phyloP scores from a whole-genome alignment of 768 basidiomycete species.

The Xanthoconium stramineum region DNA sequence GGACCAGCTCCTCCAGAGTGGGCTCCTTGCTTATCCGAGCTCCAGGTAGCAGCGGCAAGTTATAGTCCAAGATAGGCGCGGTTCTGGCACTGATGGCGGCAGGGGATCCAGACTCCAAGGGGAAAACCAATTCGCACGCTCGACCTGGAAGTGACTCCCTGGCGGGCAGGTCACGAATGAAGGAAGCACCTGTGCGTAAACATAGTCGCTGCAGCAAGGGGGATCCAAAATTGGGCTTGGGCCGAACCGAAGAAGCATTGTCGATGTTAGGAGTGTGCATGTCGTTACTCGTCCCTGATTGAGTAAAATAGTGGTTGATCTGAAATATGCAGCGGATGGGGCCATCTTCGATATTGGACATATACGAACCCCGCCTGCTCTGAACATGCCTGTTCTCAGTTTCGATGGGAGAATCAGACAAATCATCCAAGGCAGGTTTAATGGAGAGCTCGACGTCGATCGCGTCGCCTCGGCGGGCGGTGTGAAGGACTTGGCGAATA shows the following conservation, averaged over 20 bases:
- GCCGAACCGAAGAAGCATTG: conserved; percentile 24
- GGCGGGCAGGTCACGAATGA: conserved; percentile 38
- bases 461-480: conserved; percentile 70
- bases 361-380: conserved; percentile 25
- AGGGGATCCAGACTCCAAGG: conserved; percentile 57
- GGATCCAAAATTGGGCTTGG: conserved; percentile 43
- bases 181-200: conserved; percentile 52
- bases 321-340: conserved; percentile 58
- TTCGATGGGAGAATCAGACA: conserved; percentile 25
- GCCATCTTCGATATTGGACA: conserved; percentile 28
- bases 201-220: conserved; percentile 60
- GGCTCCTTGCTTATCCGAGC: conserved; percentile 65
- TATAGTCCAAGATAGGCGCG: conserved; percentile 43
- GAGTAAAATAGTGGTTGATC: conserved; percentile 48
- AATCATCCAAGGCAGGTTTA: conserved; percentile 29
- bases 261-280: conserved; percentile 2
- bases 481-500: conserved; percentile 75
- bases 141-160: conserved; percentile 44
- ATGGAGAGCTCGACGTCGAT: conserved; percentile 82
- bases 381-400: conserved; percentile 21
- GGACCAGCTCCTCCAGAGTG: conserved; percentile 68
- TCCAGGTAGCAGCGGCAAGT: conserved; percentile 47
- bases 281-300: conserved; percentile 18
- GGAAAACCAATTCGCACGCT: conserved; percentile 63
- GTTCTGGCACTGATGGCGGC: conserved; percentile 40